phyloP scores from a whole-genome alignment of 441 rosid species.

The Pelargonium cotyledonis region DNA sequence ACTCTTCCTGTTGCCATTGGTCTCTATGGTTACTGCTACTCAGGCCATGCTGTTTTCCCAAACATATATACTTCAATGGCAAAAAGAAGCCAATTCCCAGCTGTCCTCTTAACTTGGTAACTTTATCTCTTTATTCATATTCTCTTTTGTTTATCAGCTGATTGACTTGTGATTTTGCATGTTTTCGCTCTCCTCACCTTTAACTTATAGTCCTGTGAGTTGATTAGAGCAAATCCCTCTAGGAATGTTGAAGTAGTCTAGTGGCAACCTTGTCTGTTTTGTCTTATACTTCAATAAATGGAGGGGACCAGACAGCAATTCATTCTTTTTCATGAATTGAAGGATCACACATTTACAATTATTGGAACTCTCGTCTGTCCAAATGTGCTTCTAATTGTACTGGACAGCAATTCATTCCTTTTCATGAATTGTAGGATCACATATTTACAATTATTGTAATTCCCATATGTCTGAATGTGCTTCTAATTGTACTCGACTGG shows the following conservation, averaged over 20 bases:
- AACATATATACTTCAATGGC: slow-evolving; percentile 91
- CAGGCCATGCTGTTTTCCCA: slow-evolving; percentile 94
- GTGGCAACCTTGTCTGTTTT: too few species aligned
- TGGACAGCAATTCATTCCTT: too few species aligned
- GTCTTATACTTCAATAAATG: too few species aligned
- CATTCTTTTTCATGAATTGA: neutral
- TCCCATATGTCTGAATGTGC: neutral
- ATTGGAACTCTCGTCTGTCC: neutral
- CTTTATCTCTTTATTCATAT: neutral
- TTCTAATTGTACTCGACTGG: slow-evolving; percentile 1
- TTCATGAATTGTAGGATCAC: too few species aligned
- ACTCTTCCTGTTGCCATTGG: slow-evolving; percentile 88
- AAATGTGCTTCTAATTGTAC: too few species aligned
- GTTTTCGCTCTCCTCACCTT: too few species aligned
- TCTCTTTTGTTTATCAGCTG: neutral
- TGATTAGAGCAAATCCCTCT: too few species aligned
- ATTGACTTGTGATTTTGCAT: too few species aligned
- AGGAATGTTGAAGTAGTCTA: too few species aligned
- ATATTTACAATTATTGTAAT: neutral
- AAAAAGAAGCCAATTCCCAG: slow-evolving; percentile 55
- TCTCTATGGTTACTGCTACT: slow-evolving; percentile 81
- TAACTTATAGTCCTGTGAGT: too few species aligned
- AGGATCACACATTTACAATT: neutral
- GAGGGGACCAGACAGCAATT: too few species aligned
- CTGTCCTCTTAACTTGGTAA: slow-evolving; percentile 66